Base-by-base conservation (phyloP, 2,329 filamentous ascomycete genomes). In the Dactylellina drechsleri region DNA sequence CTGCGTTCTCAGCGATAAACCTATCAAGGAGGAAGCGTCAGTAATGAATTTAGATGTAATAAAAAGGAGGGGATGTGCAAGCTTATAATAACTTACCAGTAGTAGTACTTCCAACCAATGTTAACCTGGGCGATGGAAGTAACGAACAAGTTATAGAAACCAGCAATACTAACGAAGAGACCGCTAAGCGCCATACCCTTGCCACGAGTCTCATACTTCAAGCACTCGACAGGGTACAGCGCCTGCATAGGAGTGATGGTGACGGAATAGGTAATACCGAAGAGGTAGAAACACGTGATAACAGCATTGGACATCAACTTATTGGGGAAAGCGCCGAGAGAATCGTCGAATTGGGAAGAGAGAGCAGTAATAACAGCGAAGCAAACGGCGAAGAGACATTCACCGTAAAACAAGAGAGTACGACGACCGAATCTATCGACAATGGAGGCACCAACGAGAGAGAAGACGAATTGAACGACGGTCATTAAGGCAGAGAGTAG, bases 111-210 rank as follows among this genome's bases (percentile, higher is more conserved):
- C 84, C 84, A 85, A 12, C 78, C 77, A 45, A 83, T 82, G 20
- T 79, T 81, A 23, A 82, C 79, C 20, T 86, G 77, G n/a, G 82
- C 84, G 49, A 85, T 82, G 0, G 84, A 84, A 74, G 84, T 85
- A 62, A 85, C 82, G 64, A 83, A 85, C 1, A 81, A 83, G 68
- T 84, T 85, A 80, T 84, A 84, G 81, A 87, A 86, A 16, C 81
- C 80, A 20, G 83, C 84, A 8, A 82, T 79, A 76, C 84, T 82
- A 66, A 84, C 81, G 62, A 82, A 82, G 49, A 84, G 78, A 79
- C 83, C 83, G 80, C 83, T 82, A 18, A 86, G 77, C 12, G 84
- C 81, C 79, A 84, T 78, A 62, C 82, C 78, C 58, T 77, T 82
- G 23, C 85, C 82, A 70, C 83, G 82, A 71, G 86, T 84, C 70